Conservation (phyloP, 2,329 filamentous ascomycete genomes). For the Arachnopeziza araneosa region DNA sequence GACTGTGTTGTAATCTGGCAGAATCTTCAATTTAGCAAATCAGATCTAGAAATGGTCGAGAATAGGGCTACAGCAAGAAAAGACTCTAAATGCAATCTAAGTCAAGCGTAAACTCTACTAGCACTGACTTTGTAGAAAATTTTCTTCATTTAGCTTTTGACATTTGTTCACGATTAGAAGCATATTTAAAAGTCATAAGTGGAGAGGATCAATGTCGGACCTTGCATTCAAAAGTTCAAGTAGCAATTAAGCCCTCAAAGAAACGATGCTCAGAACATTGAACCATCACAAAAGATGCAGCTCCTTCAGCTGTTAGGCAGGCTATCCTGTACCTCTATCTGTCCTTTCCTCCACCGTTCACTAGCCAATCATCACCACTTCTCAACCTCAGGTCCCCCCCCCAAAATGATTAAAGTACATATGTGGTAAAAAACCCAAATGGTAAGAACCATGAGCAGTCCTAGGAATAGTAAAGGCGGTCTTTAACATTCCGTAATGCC, state of each 20-base stretch:
- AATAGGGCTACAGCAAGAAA: too few relatives aligned
- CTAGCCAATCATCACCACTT: too few relatives aligned
- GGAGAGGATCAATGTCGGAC: not conserved
- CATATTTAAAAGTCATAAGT: not conserved
- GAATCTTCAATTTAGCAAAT: too few relatives aligned
- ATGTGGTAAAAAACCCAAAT: not conserved
- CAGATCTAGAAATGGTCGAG: too few relatives aligned
- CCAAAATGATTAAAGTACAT: not conserved
- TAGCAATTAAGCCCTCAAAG: conserved; percentile 20
- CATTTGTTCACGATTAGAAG: not conserved
- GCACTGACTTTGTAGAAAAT: not conserved
- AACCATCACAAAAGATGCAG: conserved; percentile 5
- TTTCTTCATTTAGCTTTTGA: too few relatives aligned
- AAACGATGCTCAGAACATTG: conserved; percentile 6
- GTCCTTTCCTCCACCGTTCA: not conserved
- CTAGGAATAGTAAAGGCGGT: conserved; percentile 3
- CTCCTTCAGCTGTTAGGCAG: not conserved
- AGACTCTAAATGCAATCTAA: too few relatives aligned
- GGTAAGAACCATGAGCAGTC: not conserved
- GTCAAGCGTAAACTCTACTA: too few relatives aligned
- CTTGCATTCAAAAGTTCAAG: conserved; percentile 18
- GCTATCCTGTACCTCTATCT: not conserved
- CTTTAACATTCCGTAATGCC: conserved; percentile 1
- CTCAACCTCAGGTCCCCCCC: not conserved
- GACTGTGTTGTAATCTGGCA: too few relatives aligned